phyloP scores from a whole-genome alignment of 352 stramenopile species.

The Globisporangium carolinianum region DNA sequence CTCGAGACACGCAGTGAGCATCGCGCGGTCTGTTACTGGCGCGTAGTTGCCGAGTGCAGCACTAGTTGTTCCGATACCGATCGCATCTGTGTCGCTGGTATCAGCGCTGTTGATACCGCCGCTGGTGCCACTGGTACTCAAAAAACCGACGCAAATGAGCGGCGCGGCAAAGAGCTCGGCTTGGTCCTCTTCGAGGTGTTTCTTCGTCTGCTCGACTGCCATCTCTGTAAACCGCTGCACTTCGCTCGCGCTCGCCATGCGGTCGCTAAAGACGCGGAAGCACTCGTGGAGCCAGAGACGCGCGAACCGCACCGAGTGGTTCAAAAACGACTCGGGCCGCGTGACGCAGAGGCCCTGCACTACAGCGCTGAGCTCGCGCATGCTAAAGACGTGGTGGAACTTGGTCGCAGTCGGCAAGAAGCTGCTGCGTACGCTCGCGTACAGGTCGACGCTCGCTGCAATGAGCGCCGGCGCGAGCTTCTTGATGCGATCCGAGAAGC shows the following conservation, averaged over 20 bases:
- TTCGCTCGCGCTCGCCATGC: constrained; percentile 72
- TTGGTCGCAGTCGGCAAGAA: constrained; percentile 90
- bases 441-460: constrained; percentile 79
- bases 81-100: not conserved
- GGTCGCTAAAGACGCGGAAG: constrained; percentile 88
- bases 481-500: constrained; percentile 80
- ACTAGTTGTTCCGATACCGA: not conserved
- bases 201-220: constrained; percentile 80
- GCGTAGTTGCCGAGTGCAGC: constrained; percentile 24
- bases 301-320: constrained; percentile 53
- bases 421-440: constrained; percentile 52
- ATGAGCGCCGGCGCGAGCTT: constrained; percentile 55
- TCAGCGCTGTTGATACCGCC: not conserved
- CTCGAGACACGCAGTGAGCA: constrained; percentile 52
- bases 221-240: constrained; percentile 78
- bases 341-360: constrained; percentile 83
- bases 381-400: constrained; percentile 92
- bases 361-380: constrained; percentile 83
- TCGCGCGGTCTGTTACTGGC: constrained; percentile 39
- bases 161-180: constrained; percentile 60
- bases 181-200: constrained; percentile 80
- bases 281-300: constrained; percentile 90
- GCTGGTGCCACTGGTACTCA: constrained; percentile 13
- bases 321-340: constrained; percentile 53
- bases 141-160: constrained; percentile 69